These are phyloP conservation scores for Suhomyces kunorum DNA, from an alignment of 1,139 yeast genomes.

Conservation along the genomic window DNA sequence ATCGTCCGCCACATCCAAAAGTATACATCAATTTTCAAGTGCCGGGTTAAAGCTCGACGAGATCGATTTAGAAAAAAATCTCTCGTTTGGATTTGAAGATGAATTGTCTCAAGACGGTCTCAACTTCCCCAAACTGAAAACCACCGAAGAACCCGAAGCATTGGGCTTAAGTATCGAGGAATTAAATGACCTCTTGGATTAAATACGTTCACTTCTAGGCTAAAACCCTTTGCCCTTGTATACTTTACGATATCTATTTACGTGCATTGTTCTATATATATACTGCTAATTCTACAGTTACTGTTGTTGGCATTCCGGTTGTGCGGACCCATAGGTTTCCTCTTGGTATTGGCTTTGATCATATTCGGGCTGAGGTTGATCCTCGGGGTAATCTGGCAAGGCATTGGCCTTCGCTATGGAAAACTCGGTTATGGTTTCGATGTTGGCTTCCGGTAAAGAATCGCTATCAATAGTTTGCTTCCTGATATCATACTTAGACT, in stretches of 20 bases:
- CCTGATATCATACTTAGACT: slow-evolving; percentile 24
- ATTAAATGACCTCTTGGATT: slow-evolving; percentile 41
- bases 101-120: slow-evolving; percentile 7
- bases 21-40: slow-evolving; percentile 8
- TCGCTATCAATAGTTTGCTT: slow-evolving; percentile 29
- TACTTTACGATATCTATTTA: slow-evolving; percentile 12
- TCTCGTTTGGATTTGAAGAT: slow-evolving; percentile 21
- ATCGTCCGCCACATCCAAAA: slow-evolving; percentile 3
- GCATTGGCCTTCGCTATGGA: slow-evolving; percentile 29
- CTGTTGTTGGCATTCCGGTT: slow-evolving; percentile 48
- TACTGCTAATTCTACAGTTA: slow-evolving; percentile 17
- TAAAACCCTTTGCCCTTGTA: not conserved
- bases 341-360: slow-evolving; percentile 16
- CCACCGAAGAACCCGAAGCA: slow-evolving; percentile 3
- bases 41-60: slow-evolving; percentile 17
- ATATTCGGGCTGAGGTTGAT: slow-evolving; percentile 20
- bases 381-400: slow-evolving; percentile 40
- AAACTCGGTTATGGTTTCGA: slow-evolving; percentile 46
- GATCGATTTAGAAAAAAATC: slow-evolving; percentile 16
- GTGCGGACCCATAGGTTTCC: slow-evolving; percentile 22
- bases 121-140: slow-evolving; percentile 4
- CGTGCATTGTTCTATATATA: slow-evolving; percentile 12
- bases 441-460: slow-evolving; percentile 38
- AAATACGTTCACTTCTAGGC: slow-evolving; percentile 8
- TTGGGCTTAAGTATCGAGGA: slow-evolving; percentile 40